Percentiles rank a stretch among this genome's conserved stretches.
Evolutionary conservation across 495 filamentous ascomycete genomes (phyloP).

Genomic region (Daldinia grandis): DNA sequence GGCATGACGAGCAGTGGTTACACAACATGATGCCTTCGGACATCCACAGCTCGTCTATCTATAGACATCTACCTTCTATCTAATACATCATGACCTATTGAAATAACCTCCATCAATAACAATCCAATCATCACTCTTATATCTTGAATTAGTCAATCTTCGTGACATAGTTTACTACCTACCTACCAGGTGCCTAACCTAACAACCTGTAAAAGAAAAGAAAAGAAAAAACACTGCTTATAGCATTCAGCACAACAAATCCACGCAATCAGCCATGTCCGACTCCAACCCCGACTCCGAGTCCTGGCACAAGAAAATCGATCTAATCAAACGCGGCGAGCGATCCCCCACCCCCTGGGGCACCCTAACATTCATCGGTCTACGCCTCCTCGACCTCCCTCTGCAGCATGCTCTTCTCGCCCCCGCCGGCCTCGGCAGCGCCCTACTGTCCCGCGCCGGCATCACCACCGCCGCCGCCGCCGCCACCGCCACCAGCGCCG

Average conservation of each 20-base stretch:
- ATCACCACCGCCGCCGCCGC: slow-evolving; percentile 8
- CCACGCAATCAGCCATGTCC: background rate
- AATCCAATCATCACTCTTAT: no score
- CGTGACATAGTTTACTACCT: no score
- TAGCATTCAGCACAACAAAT: background rate
- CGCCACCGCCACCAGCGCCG: slow-evolving; percentile 22
- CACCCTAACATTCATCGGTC: slow-evolving; percentile 62
- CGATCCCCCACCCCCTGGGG: slow-evolving; percentile 58
- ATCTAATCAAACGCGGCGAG: slow-evolving; percentile 48
- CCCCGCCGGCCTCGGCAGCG: slow-evolving; percentile 32
- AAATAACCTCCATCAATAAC: no score
- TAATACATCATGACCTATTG: no score
- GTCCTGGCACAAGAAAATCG: slow-evolving; percentile 18
- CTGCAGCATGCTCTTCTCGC: slow-evolving; percentile 64
- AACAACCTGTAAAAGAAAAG: no score
- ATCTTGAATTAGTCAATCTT: no score
- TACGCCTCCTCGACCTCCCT: slow-evolving; percentile 63
- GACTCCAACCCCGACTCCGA: background rate
- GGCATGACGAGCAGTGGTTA: no score
- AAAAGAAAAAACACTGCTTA: background rate
- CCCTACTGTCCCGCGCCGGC: slow-evolving; percentile 34
- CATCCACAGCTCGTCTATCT: no score
- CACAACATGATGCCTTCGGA: no score
- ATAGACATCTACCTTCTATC: no score
- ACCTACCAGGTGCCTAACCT: no score